phyloP scores from a whole-genome alignment of 176 grass and related monocot genomes.

The Musa itinerans region DNA sequence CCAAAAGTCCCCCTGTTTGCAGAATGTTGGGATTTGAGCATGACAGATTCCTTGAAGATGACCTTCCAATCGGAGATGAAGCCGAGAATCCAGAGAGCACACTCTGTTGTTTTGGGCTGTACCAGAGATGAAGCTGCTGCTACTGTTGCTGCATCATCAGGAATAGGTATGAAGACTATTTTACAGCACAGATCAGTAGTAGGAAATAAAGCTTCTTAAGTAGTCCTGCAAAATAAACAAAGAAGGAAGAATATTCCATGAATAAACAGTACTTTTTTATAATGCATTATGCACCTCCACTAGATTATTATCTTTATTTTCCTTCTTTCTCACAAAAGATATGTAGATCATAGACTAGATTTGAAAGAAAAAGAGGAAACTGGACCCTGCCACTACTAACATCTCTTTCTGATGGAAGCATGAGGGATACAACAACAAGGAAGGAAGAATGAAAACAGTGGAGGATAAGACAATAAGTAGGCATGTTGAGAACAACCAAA shows the following conservation, averaged over 20 bases:
- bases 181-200: neutral
- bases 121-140: neutral
- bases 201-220: neutral
- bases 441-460: too few species aligned
- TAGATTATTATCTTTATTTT: too few species aligned
- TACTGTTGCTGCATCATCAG: constrained; percentile 1
- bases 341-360: too few species aligned
- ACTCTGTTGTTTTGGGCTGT: neutral
- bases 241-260: neutral
- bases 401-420: too few species aligned
- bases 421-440: too few species aligned
- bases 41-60: neutral
- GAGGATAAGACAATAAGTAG: too few species aligned
- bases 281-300: too few species aligned
- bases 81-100: neutral
- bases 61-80: neutral
- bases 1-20: neutral
- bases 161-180: neutral
- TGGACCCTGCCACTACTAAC: too few species aligned
- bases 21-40: constrained; percentile 3
- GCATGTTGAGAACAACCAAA: too few species aligned
- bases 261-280: too few species aligned
- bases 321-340: too few species aligned
- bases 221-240: neutral
- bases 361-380: too few species aligned